These are phyloP conservation scores for Monilinia fructigena DNA, from an alignment of 2,329 filamentous ascomycete genomes.

Conservation along the genomic window DNA sequence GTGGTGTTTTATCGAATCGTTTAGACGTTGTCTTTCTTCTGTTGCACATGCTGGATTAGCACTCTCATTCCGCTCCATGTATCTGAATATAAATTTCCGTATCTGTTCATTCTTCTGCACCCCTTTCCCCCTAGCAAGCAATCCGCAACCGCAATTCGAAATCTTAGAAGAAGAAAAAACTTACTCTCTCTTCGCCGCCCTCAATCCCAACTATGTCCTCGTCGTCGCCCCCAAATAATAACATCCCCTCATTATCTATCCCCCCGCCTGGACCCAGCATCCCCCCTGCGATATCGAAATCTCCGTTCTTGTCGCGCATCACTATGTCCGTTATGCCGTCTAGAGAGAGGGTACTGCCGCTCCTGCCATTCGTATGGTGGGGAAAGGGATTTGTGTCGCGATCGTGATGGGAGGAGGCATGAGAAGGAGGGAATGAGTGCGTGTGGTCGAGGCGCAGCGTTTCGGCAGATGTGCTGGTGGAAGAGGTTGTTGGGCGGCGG, in stretches of 20 bases:
- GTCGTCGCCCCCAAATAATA: constrained; percentile 46
- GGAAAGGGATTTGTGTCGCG: background rate
- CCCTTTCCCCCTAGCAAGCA: background rate
- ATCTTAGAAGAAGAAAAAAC: background rate
- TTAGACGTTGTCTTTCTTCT: constrained; percentile 60
- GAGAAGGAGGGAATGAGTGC: constrained; percentile 36
- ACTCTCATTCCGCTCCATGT: constrained; percentile 42
- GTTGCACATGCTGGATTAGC: constrained; percentile 26
- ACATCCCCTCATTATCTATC: background rate
- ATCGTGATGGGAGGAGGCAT: background rate
- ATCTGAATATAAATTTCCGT: rapidly evolving
- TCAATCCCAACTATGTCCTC: constrained; percentile 44
- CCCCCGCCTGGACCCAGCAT: background rate
- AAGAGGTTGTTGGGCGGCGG: constrained; percentile 52
- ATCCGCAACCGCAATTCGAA: background rate
- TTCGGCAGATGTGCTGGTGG: constrained; percentile 46
- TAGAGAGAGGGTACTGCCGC: background rate
- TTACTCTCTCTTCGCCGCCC: constrained; percentile 50
- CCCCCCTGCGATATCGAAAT: constrained; percentile 54
- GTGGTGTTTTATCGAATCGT: constrained; percentile 61
- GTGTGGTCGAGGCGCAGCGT: constrained; percentile 51
- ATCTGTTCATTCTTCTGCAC: background rate
- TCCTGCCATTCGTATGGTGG: background rate
- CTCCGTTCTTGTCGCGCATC: constrained; percentile 60
- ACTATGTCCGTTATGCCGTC: constrained; percentile 52